Base-by-base conservation (phyloP, 2,329 filamentous ascomycete species). In the Teratosphaeriaceae sp. region DNA sequence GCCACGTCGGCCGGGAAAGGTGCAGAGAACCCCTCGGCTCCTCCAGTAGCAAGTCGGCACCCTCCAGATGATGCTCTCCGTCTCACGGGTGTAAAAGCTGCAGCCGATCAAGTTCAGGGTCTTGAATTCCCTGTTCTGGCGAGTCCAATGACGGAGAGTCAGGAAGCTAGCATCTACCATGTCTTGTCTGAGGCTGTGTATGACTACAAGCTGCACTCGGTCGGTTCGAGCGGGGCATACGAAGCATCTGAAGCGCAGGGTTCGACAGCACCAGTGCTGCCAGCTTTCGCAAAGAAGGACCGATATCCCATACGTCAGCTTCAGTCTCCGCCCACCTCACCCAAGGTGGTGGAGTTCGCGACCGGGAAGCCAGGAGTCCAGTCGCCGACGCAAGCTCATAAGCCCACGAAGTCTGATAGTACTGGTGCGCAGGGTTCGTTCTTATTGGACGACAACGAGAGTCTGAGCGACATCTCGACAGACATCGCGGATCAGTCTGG, bases 381-480 rank as follows among this genome's bases (percentile, higher is more conserved):
- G 27, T 16, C n/a, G 21, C 9, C 22, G 11, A 35, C 38, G 19
- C 21, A 31, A 15, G 11, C 23, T 6, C 21, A 35, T 8, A 34
- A 26, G 5, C n/a, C 33, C 13, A 35, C 42, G 12, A 44, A 42
- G 39, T 45, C 40, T 24, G 40, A 41, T 16, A 45, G 33, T 33
- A n/a, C n/a, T n/a, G n/a, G 34, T n/a, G 15, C 46, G 38, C 64
- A 48, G 51, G 61, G 53, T n/a, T 76, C 74, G 0, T 76, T 76
- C 53, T 57, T 76, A 3, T 64, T 76, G 4, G 66, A 74, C 43
- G 74, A 77, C 30, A 72, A 74, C 42, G 69, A 76, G 48, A 72
- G 72, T 36, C 57, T 77, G 23, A 79, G 76, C 43, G 76, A 78
- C 37, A 60, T 75, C 19, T 76, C 74, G 3, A 65, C 75, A 16